These are phyloP conservation scores for Aspergillus niger DNA, from an alignment of 2,329 filamentous ascomycete species.

Conservation along the genomic window DNA sequence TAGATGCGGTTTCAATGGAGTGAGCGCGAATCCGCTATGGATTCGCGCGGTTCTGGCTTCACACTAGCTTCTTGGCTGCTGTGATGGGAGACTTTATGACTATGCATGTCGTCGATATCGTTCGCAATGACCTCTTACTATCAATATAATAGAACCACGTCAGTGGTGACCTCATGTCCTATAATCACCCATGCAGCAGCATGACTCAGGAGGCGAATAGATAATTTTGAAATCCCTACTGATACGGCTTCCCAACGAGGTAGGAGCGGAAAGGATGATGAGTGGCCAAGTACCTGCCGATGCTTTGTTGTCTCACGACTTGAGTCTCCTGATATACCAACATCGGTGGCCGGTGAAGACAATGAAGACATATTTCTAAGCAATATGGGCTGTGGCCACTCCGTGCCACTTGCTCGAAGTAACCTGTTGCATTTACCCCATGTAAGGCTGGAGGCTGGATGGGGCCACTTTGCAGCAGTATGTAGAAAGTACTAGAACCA, in stretches of 20 bases:
- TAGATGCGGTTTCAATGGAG: slow-evolving; percentile 17
- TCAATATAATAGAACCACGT: not conserved
- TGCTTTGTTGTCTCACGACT: not conserved
- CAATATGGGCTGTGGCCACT: not conserved
- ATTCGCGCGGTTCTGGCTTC: slow-evolving; percentile 3
- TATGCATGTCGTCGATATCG: not conserved
- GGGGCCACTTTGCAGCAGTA: not conserved
- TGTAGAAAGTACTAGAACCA: not conserved
- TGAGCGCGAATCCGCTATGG: slow-evolving; percentile 3
- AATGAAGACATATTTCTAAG: not conserved
- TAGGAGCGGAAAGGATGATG: not conserved
- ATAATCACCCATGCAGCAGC: not conserved
- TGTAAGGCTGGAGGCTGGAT: not conserved
- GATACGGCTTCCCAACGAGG: not conserved
- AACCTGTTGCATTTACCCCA: not conserved
- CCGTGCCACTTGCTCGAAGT: not conserved
- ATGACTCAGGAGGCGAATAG: too few species aligned
- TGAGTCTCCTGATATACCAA: not conserved
- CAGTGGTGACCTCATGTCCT: not conserved
- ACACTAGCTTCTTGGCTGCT: not conserved
- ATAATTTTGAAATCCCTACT: not conserved
- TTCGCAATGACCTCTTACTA: not conserved
- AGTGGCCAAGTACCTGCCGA: not conserved
- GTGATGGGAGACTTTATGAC: not conserved
- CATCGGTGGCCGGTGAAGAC: not conserved